These are phyloP conservation scores for Acacia acuminata DNA, from an alignment of 306 rosid genomes.

Conservation along the genomic window DNA sequence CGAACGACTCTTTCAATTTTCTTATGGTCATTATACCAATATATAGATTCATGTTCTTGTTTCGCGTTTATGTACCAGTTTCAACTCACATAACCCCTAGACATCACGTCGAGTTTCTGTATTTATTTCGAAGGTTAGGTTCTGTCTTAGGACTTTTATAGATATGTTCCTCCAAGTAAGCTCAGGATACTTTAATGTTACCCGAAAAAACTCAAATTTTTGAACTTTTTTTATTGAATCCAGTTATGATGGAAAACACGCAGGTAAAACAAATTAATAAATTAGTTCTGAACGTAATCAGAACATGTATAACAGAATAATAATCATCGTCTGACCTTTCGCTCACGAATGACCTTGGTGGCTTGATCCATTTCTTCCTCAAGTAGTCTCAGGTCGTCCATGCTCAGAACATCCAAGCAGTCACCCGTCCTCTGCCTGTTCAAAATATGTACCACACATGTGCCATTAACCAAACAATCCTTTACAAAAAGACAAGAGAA, in stretches of 20 bases:
- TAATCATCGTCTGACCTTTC: constrained; percentile 51
- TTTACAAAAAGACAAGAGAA: neutral
- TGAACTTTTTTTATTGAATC: neutral
- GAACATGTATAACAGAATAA: neutral
- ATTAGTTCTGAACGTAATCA: constrained; percentile 3
- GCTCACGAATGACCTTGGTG: constrained; percentile 56
- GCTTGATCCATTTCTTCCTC: constrained; percentile 71
- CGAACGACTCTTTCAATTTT: neutral
- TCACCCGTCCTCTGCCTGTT: constrained; percentile 80
- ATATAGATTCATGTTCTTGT: neutral
- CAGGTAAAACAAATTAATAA: neutral
- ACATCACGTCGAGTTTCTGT: neutral
- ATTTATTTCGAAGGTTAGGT: neutral
- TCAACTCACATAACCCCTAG: neutral
- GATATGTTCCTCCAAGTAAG: neutral
- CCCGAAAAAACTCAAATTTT: neutral
- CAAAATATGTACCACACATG: neutral
- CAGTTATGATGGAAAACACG: neutral
- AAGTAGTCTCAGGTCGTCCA: constrained; percentile 56
- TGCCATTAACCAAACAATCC: neutral
- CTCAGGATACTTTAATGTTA: neutral
- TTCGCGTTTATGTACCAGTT: neutral
- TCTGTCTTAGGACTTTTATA: neutral
- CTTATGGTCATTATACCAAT: neutral
- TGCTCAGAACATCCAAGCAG: constrained; percentile 55